These are phyloP conservation scores for Mediolabrus comicus DNA, from an alignment of 108 stramenopile species.

Conservation along the genomic window DNA sequence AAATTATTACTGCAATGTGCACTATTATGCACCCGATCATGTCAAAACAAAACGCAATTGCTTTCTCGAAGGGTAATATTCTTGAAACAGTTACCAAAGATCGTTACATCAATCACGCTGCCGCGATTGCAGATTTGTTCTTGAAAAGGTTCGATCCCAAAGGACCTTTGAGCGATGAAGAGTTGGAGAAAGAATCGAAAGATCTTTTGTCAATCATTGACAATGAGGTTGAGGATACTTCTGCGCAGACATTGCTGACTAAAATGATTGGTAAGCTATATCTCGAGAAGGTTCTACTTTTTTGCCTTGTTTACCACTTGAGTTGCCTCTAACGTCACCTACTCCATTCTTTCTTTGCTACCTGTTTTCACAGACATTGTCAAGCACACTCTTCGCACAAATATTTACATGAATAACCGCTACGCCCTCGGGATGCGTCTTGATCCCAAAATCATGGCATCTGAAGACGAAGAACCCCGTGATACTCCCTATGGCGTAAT, in stretches of 20 bases:
- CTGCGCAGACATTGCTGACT: conserved; percentile 63
- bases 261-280: conserved; percentile 79
- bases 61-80: conserved; percentile 88
- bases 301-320: conserved; percentile 5
- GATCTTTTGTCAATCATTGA: conserved; percentile 51
- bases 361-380: conserved; percentile 59
- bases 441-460: conserved; percentile 86
- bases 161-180: conserved; percentile 56
- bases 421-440: conserved; percentile 92
- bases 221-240: conserved; percentile 78
- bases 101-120: conserved; percentile 69
- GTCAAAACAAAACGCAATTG: conserved; percentile 75
- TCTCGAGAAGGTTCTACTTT: neutral
- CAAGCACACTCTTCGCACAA: conserved; percentile 85
- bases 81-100: conserved; percentile 52
- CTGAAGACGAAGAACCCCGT: conserved; percentile 33
- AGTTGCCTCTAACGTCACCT: conserved; percentile 31
- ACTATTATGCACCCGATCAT: conserved; percentile 91
- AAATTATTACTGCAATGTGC: conserved; percentile 89
- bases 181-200: conserved; percentile 50
- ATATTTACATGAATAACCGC: conserved; percentile 91
- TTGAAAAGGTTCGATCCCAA: conserved; percentile 87
- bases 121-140: conserved; percentile 88
- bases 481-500: conserved; percentile 89
- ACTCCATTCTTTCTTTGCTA: conserved; percentile 4